Evolutionary conservation across 495 filamentous ascomycete species (phyloP).

Genomic region (Penicillium arizonense): DNA sequence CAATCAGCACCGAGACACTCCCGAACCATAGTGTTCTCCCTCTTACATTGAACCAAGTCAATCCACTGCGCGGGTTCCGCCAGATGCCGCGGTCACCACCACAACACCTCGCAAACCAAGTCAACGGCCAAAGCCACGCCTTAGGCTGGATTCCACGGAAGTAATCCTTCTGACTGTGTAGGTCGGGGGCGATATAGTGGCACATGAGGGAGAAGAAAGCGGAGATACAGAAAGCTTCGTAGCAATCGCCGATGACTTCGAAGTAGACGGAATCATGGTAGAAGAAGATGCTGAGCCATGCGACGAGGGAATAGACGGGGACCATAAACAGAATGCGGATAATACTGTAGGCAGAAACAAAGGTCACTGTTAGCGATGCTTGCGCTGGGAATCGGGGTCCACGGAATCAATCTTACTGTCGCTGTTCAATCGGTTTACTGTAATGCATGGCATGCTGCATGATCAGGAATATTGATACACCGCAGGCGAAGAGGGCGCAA

Average conservation of each 20-base stretch:
- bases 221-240: conserved; percentile 89
- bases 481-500: conserved; percentile 44
- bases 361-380: conserved; percentile 14
- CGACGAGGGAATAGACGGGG: conserved; percentile 76
- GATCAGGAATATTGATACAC: conserved; percentile 55
- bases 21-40: background rate
- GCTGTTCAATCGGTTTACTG: conserved; percentile 77
- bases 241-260: conserved; percentile 77
- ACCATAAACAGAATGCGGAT: conserved; percentile 93
- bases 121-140: conserved; percentile 74
- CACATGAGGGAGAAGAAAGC: conserved; percentile 90
- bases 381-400: background rate
- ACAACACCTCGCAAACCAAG: conserved; percentile 62
- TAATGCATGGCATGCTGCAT: conserved; percentile 79
- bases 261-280: conserved; percentile 84
- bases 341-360: conserved; percentile 56
- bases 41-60: conserved; percentile 88
- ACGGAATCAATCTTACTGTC: conserved; percentile 55
- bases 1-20: conserved; percentile 1
- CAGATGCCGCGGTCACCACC: conserved; percentile 64
- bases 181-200: conserved; percentile 73
- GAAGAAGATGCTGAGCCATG: conserved; percentile 73
- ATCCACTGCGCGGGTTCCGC: conserved; percentile 73
- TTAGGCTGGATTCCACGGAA: conserved; percentile 69
- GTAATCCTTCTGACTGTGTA: conserved; percentile 86